phyloP scores from a whole-genome alignment of 1,139 yeast species.

The Pichia sp. region DNA sequence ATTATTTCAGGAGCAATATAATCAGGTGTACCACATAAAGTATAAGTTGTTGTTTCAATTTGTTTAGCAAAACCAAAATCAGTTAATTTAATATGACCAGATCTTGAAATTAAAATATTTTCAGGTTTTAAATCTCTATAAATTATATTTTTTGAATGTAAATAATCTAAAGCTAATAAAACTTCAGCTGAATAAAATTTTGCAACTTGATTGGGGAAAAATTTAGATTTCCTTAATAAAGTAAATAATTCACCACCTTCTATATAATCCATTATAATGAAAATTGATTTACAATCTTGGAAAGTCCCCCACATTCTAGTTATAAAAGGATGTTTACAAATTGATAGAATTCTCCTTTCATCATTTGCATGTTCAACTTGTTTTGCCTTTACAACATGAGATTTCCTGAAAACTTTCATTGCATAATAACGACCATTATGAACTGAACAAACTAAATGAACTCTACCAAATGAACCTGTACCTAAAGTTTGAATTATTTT shows the following conservation, averaged over 20 bases:
- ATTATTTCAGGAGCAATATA: constrained; percentile 60
- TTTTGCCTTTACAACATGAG: constrained; percentile 53
- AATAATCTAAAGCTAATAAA: constrained; percentile 48
- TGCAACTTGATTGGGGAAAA: constrained; percentile 57
- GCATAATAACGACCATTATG: constrained; percentile 57
- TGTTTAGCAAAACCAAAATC: constrained; percentile 61
- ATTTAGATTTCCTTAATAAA: constrained; percentile 48
- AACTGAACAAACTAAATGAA: constrained; percentile 49
- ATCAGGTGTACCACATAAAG: constrained; percentile 59
- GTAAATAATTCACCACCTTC: constrained; percentile 59
- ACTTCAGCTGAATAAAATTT: constrained; percentile 60
- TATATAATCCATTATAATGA: constrained; percentile 58
- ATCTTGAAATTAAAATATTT: constrained; percentile 48
- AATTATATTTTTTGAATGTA: constrained; percentile 50
- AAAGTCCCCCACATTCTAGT: constrained; percentile 62
- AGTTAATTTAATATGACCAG: constrained; percentile 54
- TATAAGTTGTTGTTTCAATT: constrained; percentile 51
- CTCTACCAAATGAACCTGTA: constrained; percentile 59
- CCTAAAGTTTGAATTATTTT: constrained; percentile 50
- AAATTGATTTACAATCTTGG: constrained; percentile 48
- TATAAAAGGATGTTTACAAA: constrained; percentile 52
- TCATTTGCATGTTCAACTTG: constrained; percentile 61
- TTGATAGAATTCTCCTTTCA: constrained; percentile 49
- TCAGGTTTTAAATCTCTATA: constrained; percentile 58
- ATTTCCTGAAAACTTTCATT: constrained; percentile 50